These are phyloP conservation scores for Petasospora fabianii DNA, from an alignment of 1,139 yeast genomes.

Conservation along the genomic window DNA sequence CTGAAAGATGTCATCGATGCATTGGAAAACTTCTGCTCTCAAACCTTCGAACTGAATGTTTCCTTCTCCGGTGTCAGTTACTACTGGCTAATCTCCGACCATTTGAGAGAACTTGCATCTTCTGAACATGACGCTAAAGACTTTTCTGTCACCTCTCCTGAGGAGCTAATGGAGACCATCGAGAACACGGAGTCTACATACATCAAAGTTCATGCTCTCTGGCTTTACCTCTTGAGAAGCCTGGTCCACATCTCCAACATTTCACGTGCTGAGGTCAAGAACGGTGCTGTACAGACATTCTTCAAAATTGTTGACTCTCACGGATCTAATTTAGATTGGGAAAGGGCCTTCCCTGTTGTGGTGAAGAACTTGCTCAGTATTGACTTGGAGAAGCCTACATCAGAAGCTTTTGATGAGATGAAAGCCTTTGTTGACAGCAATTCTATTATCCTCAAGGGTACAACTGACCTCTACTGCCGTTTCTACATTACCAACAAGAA, in stretches of 20 bases:
- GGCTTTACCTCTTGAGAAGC: constrained; percentile 61
- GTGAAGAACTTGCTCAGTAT: constrained; percentile 38
- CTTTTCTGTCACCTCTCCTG: constrained; percentile 9
- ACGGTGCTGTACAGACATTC: constrained; percentile 85
- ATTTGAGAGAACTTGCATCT: constrained; percentile 39
- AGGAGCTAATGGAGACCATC: constrained; percentile 12
- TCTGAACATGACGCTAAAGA: constrained; percentile 4
- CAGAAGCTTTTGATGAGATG: constrained; percentile 11
- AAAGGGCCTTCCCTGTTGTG: constrained; percentile 48
- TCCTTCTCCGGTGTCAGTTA: constrained; percentile 89
- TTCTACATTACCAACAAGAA: constrained; percentile 24
- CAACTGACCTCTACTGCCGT: constrained; percentile 30
- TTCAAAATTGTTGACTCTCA: constrained; percentile 82
- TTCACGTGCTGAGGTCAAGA: constrained; percentile 72
- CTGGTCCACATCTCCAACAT: constrained; percentile 64
- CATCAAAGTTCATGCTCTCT: constrained; percentile 35
- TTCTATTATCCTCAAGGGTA: constrained; percentile 30
- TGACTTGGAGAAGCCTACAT: constrained; percentile 24
- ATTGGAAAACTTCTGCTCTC: constrained; percentile 66
- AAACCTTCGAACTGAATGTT: constrained; percentile 70
- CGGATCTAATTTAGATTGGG: constrained; percentile 58
- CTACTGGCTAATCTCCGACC: constrained; percentile 88
- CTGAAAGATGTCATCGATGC: constrained; percentile 66
- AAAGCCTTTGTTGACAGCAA: constrained; percentile 20
- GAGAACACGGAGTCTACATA: constrained; percentile 2